phyloP scores from a whole-genome alignment of 495 filamentous ascomycete species.

The Corynascus novoguineensis region DNA sequence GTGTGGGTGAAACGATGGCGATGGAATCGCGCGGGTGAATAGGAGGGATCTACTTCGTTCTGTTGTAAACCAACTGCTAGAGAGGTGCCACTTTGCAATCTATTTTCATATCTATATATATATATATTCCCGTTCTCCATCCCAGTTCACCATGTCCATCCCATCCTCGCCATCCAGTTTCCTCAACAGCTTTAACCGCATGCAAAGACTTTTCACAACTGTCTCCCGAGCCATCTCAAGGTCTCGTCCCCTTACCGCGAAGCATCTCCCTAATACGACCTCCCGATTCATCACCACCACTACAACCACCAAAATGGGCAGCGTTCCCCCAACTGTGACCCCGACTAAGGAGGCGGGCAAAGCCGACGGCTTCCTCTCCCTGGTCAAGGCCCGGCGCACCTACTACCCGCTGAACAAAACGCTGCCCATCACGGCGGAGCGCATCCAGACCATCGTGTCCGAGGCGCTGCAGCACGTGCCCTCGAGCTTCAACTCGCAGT shows the following conservation, averaged over 20 bases:
- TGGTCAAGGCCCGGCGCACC: slow-evolving; percentile 52
- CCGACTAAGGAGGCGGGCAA: too few species aligned
- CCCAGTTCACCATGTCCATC: neutral
- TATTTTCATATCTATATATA: neutral
- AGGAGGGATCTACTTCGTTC: neutral
- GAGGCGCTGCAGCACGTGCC: slow-evolving; percentile 51
- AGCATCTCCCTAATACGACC: neutral
- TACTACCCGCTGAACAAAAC: slow-evolving; percentile 56
- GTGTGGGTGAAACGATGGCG: neutral
- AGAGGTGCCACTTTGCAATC: neutral
- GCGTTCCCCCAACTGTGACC: slow-evolving; percentile 7
- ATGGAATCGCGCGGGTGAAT: slow-evolving; percentile 8
- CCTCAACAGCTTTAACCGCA: neutral
- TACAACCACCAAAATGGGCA: slow-evolving; percentile 19
- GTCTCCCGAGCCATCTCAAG: slow-evolving; percentile 1
- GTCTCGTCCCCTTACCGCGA: neutral
- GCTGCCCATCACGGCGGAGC: slow-evolving; percentile 43
- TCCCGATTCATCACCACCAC: slow-evolving; percentile 13
- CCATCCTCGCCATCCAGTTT: neutral
- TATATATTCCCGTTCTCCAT: slow-evolving; percentile 6
- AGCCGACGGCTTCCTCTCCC: slow-evolving; percentile 44
- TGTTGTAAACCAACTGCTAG: neutral
- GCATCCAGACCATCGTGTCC: slow-evolving; percentile 53
- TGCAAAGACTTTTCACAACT: neutral
- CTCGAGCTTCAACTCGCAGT: slow-evolving; percentile 62